Evolutionary conservation across 768 basidiomycete species (phyloP), one percentile per base, ranked within the genome.

Genomic region (Mycena capillaripes): DNA sequence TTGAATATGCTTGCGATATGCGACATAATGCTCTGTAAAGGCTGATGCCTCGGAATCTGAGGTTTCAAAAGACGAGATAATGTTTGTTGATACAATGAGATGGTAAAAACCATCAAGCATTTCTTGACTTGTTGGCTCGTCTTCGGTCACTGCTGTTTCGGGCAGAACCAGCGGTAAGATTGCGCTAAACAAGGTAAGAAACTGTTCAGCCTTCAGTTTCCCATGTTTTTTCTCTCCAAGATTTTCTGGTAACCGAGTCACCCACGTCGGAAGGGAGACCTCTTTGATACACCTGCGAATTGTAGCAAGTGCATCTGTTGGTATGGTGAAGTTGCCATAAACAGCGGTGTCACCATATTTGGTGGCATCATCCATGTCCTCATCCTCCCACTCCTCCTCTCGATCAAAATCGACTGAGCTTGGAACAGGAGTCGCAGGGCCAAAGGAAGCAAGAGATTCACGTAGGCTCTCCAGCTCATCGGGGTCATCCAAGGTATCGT

Each of bases 161-260:
- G 75, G 74, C 4, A 77, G 16, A 48, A 72, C 55, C 7, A 77
- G 60, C 25, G 75, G 75, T 8, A 76, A 65, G 16, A 74, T 66
- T 23, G 66, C 65, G 23, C 44, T 74, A 50, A 75, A 77, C 2
- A 73, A 34, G 2, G 53, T 62, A 50, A 73, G 63, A 36, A 48
- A 75, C 34, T 78, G 60, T 48, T 77, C 71, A 27, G 73, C 75
- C 34, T 76, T 77, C 17, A 78, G 63, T 59, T 77, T 77, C n/a
- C 76, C 75, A 48, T 77, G 75, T 11, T 58, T 61, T 4, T 55
- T 36, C 16, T 77, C 73, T 16, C 78, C 76, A 57, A 76, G 67
- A 46, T 78, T 77, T 11, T 30, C 50, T 32, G 76, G 77, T 44
- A 66, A 71, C 11, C 66, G 67, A 12, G 65, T 36, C 10, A 71